Conservation (phyloP, 2,329 filamentous ascomycete genomes). For the Alternaria incomplexa region DNA sequence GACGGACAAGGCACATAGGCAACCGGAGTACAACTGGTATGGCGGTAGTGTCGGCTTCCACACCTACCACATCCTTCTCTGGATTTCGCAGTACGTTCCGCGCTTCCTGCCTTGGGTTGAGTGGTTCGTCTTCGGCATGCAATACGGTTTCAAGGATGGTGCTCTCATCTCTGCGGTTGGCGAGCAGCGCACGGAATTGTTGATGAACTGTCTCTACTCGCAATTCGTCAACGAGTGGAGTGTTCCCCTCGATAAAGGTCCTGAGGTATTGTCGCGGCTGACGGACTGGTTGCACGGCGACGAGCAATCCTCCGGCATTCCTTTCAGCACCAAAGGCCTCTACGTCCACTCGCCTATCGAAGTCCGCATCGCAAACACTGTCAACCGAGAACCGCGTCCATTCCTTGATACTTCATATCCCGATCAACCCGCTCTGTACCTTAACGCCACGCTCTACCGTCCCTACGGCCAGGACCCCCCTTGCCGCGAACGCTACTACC, state of each 20-base stretch:
- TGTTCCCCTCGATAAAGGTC: slow-evolving; percentile 81
- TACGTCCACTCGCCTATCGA: slow-evolving; percentile 92
- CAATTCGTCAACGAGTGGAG: slow-evolving; percentile 99
- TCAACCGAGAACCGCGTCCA: slow-evolving; percentile 59
- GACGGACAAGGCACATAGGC: slow-evolving; percentile 66
- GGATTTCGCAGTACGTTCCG: slow-evolving; percentile 77
- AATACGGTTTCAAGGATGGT: slow-evolving; percentile 85
- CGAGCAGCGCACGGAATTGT: slow-evolving; percentile 76
- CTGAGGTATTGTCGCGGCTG: slow-evolving; percentile 82
- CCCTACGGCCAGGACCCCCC: slow-evolving; percentile 81
- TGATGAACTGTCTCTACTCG: slow-evolving; percentile 98
- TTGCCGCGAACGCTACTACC: slow-evolving; percentile 78
- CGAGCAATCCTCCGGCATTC: slow-evolving; percentile 72
- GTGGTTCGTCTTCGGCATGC: slow-evolving; percentile 97
- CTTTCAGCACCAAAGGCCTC: slow-evolving; percentile 77
- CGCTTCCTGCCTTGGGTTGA: slow-evolving; percentile 85
- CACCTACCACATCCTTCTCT: slow-evolving; percentile 90
- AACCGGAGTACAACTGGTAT: slow-evolving; percentile 75
- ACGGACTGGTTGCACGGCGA: slow-evolving; percentile 86
- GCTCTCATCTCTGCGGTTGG: slow-evolving; percentile 76
- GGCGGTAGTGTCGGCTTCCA: slow-evolving; percentile 83
- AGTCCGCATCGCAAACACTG: slow-evolving; percentile 82
- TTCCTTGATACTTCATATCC: slow-evolving; percentile 74
- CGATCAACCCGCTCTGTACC: slow-evolving; percentile 78
- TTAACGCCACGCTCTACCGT: slow-evolving; percentile 89